Evolutionary conservation across 257 asterid species (phyloP).

Genomic region (Solanum corneliomulleri): DNA sequence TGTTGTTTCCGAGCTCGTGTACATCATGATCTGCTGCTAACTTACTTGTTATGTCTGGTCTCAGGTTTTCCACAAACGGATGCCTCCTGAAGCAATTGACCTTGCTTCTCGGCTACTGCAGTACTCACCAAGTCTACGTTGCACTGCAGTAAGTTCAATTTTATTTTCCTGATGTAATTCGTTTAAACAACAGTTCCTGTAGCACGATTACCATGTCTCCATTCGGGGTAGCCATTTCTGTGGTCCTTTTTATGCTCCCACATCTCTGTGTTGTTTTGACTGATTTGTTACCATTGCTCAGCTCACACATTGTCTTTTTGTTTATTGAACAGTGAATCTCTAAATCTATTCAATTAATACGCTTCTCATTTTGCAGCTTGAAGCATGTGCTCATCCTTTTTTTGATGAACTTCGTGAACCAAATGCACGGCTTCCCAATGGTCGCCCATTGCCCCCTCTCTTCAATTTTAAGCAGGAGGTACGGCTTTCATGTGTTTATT

Average conservation of each 20-base stretch:
- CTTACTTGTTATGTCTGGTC: not conserved
- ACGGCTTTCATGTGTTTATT: not conserved
- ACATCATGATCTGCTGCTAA: not conserved
- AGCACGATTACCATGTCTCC: not conserved
- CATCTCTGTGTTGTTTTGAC: not conserved
- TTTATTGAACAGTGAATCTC: not conserved
- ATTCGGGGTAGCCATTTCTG: not conserved
- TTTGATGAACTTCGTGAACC: constrained; percentile 94
- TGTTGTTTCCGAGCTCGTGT: not conserved
- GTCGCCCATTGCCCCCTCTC: constrained; percentile 78
- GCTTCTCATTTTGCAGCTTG: constrained; percentile 57
- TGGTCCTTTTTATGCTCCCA: not conserved
- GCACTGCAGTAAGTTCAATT: constrained; percentile 70
- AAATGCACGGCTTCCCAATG: constrained; percentile 73
- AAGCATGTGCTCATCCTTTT: constrained; percentile 81
- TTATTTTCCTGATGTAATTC: not conserved
- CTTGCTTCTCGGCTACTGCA: constrained; percentile 91
- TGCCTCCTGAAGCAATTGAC: constrained; percentile 99
- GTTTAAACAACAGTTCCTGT: not conserved
- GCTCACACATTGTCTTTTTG: not conserved
- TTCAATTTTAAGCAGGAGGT: constrained; percentile 96
- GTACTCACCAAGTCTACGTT: constrained; percentile 92
- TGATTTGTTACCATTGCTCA: not conserved
- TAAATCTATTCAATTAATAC: not conserved
- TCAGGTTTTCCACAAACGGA: constrained; percentile 86